phyloP scores from a whole-genome alignment of 2,329 filamentous ascomycete genomes.

The Sclerotinia subarctica region DNA sequence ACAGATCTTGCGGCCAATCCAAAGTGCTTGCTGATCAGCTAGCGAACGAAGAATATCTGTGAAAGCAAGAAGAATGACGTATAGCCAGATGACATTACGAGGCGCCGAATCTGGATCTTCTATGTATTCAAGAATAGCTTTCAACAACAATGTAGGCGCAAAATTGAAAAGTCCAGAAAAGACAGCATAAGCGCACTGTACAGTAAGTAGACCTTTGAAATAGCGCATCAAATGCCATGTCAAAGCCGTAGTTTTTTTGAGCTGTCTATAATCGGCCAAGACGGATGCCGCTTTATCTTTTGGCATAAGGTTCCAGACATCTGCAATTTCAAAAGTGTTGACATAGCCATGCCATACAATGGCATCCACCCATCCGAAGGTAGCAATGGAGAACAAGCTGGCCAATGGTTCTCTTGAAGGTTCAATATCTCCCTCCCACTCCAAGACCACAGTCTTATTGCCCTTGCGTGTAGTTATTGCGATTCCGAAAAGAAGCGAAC shows the following conservation, averaged over 20 bases:
- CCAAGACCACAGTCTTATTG: slow-evolving; percentile 82
- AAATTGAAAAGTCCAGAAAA: slow-evolving; percentile 83
- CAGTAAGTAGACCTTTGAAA: slow-evolving; percentile 72
- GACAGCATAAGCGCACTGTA: slow-evolving; percentile 77
- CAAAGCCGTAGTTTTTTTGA: slow-evolving; percentile 77
- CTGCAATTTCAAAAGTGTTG: slow-evolving; percentile 73
- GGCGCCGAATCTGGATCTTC: slow-evolving; percentile 75
- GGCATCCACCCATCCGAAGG: slow-evolving; percentile 86
- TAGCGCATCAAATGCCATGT: slow-evolving; percentile 79
- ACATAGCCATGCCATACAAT: slow-evolving; percentile 89
- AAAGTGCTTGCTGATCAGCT: slow-evolving; percentile 78
- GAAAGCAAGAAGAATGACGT: slow-evolving; percentile 83
- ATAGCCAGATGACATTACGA: slow-evolving; percentile 89
- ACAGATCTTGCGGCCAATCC: slow-evolving; percentile 91
- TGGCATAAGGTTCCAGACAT: slow-evolving; percentile 88
- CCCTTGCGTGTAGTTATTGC: slow-evolving; percentile 82
- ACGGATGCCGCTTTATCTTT: slow-evolving; percentile 84
- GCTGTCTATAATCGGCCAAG: slow-evolving; percentile 76
- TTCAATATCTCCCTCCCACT: slow-evolving; percentile 84
- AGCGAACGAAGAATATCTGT: slow-evolving; percentile 74
- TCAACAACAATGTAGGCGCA: slow-evolving; percentile 83
- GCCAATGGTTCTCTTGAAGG: slow-evolving; percentile 84
- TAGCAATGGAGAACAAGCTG: slow-evolving; percentile 81
- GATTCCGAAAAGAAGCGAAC: slow-evolving; percentile 70
- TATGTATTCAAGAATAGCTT: slow-evolving; percentile 91